These are phyloP conservation scores for Heterotrichella gracilis DNA, from an alignment of 352 stramenopile genomes.

Conservation along the genomic window DNA sequence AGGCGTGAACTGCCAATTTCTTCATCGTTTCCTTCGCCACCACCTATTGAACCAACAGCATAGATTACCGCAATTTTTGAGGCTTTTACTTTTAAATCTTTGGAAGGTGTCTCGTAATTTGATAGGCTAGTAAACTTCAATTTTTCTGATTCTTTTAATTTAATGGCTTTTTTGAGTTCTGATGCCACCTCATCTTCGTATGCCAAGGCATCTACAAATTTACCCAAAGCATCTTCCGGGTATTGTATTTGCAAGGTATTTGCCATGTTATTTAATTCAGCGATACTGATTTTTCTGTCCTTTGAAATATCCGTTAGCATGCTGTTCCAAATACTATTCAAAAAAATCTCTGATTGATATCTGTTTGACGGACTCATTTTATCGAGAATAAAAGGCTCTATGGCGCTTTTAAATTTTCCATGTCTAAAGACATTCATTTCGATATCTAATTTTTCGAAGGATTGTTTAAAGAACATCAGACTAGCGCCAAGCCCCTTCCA, in stretches of 20 bases:
- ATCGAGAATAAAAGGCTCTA: neutral
- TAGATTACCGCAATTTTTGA: neutral
- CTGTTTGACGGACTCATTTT: neutral
- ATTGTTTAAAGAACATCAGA: neutral
- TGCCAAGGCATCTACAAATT: neutral
- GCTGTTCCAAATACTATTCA: neutral
- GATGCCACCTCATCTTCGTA: neutral
- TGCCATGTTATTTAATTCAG: neutral
- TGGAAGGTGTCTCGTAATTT: neutral
- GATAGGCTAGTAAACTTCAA: neutral
- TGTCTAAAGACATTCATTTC: neutral
- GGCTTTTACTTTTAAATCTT: neutral
- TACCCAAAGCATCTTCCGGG: neutral
- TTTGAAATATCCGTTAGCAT: constrained; percentile 7
- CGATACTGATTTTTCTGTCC: neutral
- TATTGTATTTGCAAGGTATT: neutral
- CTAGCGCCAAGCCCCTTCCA: neutral
- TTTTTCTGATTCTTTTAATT: neutral
- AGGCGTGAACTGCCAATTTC: neutral
- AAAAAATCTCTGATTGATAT: neutral
- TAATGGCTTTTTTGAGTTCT: neutral
- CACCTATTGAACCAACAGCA: neutral
- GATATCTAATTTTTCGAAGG: constrained; percentile 1
- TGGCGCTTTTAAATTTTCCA: constrained; percentile 5
- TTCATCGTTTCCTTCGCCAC: neutral